phyloP scores from a whole-genome alignment of 805 yeast genomes.

The Ogataea dorogensis region DNA sequence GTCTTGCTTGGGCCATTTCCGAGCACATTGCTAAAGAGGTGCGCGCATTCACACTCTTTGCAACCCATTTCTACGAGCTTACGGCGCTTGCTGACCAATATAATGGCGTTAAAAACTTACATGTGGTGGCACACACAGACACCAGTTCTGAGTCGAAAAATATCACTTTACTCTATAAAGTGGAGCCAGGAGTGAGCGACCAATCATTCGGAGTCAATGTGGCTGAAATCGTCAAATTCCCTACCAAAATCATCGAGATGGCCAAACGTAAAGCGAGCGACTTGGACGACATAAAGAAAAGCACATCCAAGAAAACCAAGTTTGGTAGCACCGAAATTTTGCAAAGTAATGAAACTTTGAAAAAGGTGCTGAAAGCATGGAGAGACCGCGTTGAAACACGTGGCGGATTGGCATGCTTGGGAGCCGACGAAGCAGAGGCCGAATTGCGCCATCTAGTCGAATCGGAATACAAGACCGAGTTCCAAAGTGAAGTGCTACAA shows the following conservation, averaged over 20 bases:
- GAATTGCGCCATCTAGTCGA: conserved; percentile 38
- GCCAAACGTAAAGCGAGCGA: conserved; percentile 93
- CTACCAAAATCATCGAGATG: conserved; percentile 85
- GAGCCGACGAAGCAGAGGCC: conserved; percentile 38
- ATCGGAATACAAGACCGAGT: conserved; percentile 20
- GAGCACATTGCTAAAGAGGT: conserved; percentile 74
- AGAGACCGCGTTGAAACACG: conserved; percentile 43
- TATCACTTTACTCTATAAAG: conserved; percentile 85
- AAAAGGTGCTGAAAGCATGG: conserved; percentile 54
- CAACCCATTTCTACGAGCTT: conserved; percentile 96
- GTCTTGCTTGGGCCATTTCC: conserved; percentile 94
- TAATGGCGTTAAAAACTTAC: conserved; percentile 71
- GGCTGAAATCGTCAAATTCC: conserved; percentile 93
- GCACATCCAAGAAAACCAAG: conserved; percentile 46
- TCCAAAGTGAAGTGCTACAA: conserved; percentile 21
- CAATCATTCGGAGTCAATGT: conserved; percentile 98
- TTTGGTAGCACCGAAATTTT: conserved; percentile 52
- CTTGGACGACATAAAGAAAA: conserved; percentile 53
- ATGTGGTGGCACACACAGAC: conserved; percentile 90
- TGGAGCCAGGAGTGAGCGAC: conserved; percentile 94
- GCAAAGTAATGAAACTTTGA: conserved; percentile 54
- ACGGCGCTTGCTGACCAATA: conserved; percentile 71
- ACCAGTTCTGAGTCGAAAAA: conserved; percentile 48
- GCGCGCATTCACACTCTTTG: conserved; percentile 82
- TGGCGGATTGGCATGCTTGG: conserved; percentile 43